Evolutionary conservation across 1,284 basidiomycete species (phyloP), one percentile per base, ranked within the genome.

Genomic region (Leccinum angustisporum): DNA sequence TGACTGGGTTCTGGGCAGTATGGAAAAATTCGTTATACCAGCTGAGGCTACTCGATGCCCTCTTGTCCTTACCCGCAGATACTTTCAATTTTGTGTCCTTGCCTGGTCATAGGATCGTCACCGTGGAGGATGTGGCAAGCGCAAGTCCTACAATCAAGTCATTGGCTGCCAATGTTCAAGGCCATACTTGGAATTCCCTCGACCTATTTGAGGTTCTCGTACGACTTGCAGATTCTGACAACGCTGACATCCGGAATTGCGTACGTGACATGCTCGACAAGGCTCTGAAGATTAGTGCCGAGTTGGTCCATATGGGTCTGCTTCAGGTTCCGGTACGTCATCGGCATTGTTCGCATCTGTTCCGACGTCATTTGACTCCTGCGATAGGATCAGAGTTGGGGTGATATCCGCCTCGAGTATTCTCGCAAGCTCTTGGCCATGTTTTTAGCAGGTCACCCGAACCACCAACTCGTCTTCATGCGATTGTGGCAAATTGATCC

Each of bases 381-480:
- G 14, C 54, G 30, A 57, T 62, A 86, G 83, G 85, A 94, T 81
- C 81, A 91, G 70, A 86, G 90, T 5, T 97, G 96, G 90, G 94
- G 91, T 66, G 86, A 90, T 18, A 90, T 95, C 54, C 91, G 97
- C 53, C 78, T 85, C 36, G 92, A 95, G 67, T 93, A 98, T 75
- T 88, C 92, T 16, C 86, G 90, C 58, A 92, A 92, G 70, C 82
- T 99, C 30, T 81, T 98, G 56, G 83, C 87, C 52, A 92, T 96
- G 86, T 98, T 99, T 81, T 82, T 99, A 54, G 88, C 87, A 21
- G 92, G 94, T 5, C 92, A 97, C 72, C 94, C 95, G 7, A 95
- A 95, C 67, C 93, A 97, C 68, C 93, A 97, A 67, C 86, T 99
- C 25, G 96, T 98, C 61, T 98, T 99, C 79, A 94, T 97, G 87